Conservation (phyloP, 208 protist species). For the Crithidia acanthocephali region DNA sequence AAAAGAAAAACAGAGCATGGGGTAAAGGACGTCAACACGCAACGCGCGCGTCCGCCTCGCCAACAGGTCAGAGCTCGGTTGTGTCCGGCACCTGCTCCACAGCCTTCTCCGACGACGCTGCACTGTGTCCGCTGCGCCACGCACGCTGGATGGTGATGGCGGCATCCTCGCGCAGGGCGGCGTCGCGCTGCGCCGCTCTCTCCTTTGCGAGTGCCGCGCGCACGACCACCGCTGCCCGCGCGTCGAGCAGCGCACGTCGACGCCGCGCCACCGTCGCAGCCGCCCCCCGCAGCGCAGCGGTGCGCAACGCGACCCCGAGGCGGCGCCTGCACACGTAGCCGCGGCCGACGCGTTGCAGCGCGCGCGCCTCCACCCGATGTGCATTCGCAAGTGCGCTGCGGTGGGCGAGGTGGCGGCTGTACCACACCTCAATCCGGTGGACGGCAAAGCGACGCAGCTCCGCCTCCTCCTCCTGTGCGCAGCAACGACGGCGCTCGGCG, state of each 20-base stretch:
- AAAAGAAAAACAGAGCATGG: no score
- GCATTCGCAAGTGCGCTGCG: slow-evolving; percentile 18
- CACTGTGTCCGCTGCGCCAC: slow-evolving; percentile 31
- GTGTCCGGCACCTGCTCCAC: no score
- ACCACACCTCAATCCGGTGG: slow-evolving; percentile 35
- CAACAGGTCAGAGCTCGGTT: no score
- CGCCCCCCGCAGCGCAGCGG: not conserved
- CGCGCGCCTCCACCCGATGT: slow-evolving; percentile 24
- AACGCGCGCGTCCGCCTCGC: no score
- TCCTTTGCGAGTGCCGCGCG: not conserved
- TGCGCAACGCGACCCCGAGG: not conserved
- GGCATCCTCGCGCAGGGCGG: slow-evolving; percentile 40
- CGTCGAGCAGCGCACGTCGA: slow-evolving; percentile 9
- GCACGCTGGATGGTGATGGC: slow-evolving; percentile 55
- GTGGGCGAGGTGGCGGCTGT: slow-evolving; percentile 12
- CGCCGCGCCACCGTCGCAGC: slow-evolving; percentile 14
- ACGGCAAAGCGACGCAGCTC: slow-evolving; percentile 27
- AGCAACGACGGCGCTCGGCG: slow-evolving; percentile 18
- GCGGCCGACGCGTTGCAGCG: slow-evolving; percentile 54
- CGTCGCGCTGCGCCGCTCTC: slow-evolving; percentile 5
- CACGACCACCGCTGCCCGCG: slow-evolving; percentile 12
- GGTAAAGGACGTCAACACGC: no score
- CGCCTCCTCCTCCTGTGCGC: not conserved
- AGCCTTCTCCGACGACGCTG: not conserved
- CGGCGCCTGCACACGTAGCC: slow-evolving; percentile 20